Percentiles rank a stretch among this genome's conserved stretches.
phyloP scores from a whole-genome alignment of 805 yeast genomes.

The Candida corydali region DNA sequence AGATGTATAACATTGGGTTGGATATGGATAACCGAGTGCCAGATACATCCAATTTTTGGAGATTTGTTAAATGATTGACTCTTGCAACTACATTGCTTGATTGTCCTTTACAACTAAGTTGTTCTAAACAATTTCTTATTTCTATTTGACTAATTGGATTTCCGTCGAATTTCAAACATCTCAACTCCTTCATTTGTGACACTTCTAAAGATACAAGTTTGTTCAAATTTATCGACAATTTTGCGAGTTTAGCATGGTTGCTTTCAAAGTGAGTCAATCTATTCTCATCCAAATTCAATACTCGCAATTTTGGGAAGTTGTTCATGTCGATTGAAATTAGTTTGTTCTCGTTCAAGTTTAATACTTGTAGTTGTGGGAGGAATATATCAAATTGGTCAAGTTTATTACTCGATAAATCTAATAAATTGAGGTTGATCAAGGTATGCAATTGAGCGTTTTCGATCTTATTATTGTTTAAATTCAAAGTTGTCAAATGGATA shows the following conservation, averaged over 20 bases:
- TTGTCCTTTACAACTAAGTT: constrained; percentile 41
- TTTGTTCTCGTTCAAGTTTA: constrained; percentile 42
- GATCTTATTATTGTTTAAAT: constrained; percentile 34
- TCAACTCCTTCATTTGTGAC: constrained; percentile 30
- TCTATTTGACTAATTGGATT: constrained; percentile 25
- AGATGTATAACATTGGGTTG: constrained; percentile 28
- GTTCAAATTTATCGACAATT: constrained; percentile 36
- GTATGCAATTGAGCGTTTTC: constrained; percentile 28
- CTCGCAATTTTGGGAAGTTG: constrained; percentile 27
- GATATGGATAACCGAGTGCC: constrained; percentile 26
- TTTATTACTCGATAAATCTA: constrained; percentile 41
- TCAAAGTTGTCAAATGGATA: constrained; percentile 40
- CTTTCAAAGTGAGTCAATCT: constrained; percentile 17
- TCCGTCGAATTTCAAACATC: constrained; percentile 45
- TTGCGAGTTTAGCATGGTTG: constrained; percentile 29
- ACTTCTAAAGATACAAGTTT: constrained; percentile 28
- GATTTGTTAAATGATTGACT: constrained; percentile 18
- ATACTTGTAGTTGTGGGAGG: constrained; percentile 39
- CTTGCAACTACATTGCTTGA: constrained; percentile 15
- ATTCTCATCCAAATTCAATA: constrained; percentile 43
- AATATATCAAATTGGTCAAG: constrained; percentile 32
- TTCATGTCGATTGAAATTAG: constrained; percentile 36
- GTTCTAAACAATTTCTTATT: constrained; percentile 32
- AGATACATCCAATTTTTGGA: constrained; percentile 36
- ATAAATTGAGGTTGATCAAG: constrained; percentile 34